A percentile compares a stretch with the other conserved stretches of the same genome.
Evolutionary conservation across 2,329 filamentous ascomycete genomes (phyloP).

Genomic region (Parastagonospora nodorum): DNA sequence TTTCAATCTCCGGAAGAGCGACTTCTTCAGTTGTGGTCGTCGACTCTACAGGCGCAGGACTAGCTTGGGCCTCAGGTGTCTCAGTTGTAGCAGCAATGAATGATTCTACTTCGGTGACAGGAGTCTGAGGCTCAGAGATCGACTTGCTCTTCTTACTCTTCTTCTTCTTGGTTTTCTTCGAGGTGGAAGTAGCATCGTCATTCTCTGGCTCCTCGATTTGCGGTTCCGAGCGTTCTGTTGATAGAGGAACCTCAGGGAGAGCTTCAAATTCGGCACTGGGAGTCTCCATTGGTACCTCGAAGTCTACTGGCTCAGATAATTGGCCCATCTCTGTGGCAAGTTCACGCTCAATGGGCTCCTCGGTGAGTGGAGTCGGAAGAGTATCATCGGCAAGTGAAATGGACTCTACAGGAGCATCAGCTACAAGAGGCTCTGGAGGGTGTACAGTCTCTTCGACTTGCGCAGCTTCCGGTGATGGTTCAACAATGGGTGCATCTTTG

Average conservation of each 20-base stretch:
- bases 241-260: conserved; percentile 3
- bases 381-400: not conserved
- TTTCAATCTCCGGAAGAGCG: not conserved
- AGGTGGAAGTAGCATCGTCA: conserved; percentile 5
- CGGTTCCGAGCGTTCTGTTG: not conserved
- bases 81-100: not conserved
- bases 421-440: not conserved
- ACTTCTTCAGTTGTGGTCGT: not conserved
- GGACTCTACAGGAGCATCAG: not conserved
- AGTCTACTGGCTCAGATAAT: conserved; percentile 3
- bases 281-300: conserved; percentile 4
- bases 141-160: conserved; percentile 32
- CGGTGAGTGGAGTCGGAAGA: conserved; percentile 17
- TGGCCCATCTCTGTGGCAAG: conserved; percentile 54
- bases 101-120: conserved; percentile 10
- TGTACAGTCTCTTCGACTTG: not conserved
- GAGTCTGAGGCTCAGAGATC: conserved; percentile 23
- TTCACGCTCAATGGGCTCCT: conserved; percentile 60
- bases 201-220: not conserved
- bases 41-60: conserved; percentile 1
- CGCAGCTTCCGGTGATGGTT: not conserved
- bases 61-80: not conserved
- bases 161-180: conserved; percentile 38
- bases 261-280: not conserved
- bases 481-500: not conserved